Evolutionary conservation across 257 asterid species (phyloP), one percentile per base, ranked within the genome.

Genomic region (Vinca minor): DNA sequence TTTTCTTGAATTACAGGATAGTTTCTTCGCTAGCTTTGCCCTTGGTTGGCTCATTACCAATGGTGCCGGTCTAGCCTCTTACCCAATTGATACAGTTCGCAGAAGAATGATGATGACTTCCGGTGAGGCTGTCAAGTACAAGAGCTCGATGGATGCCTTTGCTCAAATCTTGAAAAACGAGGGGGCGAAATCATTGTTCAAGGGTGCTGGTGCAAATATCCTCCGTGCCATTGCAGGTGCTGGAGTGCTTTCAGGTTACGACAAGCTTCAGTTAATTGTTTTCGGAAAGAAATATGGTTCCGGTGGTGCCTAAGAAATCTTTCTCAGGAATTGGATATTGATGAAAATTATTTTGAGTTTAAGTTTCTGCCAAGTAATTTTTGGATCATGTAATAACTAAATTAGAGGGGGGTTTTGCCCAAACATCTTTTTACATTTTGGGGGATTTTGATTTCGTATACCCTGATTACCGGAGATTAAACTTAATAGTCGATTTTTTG

Each of bases 31-130:
- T 70, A 88, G 96, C 67, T 88, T 88, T 76, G 96, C 82, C 52
- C 96, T 88, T 23, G 96, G 96, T 48, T 88, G 96, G 96, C 78
- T 88, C 70, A 88, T 88, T 83, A 88, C 96, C 13, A 88, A 88
- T 15, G 96, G 95, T 70, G 96, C 96, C 48, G 96, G 96, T 69
- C 85, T 88, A 36, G 96, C 96, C 49, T 88, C 96, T 2, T 88
- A 88, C 84, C 95, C 96, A 15, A 81, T 88, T 50, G 96, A 88
- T 74, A 88, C 96, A 0, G 96, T 88, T 0, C 85, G 96, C 1
- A 88, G 96, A 86, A 86, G 96, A 76, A 88, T 88, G 96, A 88
- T 88, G 96, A 88, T 88, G 96, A 88, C 96, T 23, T 88, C 96
- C 18, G 96, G 96, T 53, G 95, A 88, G 71, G 96, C 96, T 0